phyloP scores from a whole-genome alignment of 345 rosid genomes.

The Brassica napus region DNA sequence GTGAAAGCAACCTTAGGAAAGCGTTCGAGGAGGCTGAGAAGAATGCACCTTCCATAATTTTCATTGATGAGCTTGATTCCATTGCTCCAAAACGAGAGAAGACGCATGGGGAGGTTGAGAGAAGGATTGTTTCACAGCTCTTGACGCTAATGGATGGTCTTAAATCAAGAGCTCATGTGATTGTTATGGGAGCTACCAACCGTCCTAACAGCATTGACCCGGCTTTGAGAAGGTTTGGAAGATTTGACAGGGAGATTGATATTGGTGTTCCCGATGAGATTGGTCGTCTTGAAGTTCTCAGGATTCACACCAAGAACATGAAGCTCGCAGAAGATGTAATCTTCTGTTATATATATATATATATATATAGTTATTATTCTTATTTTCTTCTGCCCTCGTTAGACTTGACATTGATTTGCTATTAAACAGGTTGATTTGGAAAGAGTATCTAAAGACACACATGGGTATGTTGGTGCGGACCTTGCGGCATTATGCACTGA shows the following conservation, averaged over 20 bases:
- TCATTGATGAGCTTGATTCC: conserved; percentile 69
- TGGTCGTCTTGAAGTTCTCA: conserved; percentile 96
- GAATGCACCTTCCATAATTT: conserved; percentile 47
- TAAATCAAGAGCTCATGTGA: conserved; percentile 82
- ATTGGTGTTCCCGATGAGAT: conserved; percentile 97
- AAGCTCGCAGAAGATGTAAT: conserved; percentile 90
- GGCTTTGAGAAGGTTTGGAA: conserved; percentile 87
- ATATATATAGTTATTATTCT: not conserved
- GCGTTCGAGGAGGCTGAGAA: conserved; percentile 71
- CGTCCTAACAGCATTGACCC: conserved; percentile 96
- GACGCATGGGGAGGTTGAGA: conserved; percentile 70
- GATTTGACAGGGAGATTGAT: conserved; percentile 39
- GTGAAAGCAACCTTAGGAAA: conserved; percentile 72
- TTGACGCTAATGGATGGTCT: conserved; percentile 93
- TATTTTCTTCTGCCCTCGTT: not conserved
- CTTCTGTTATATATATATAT: not conserved
- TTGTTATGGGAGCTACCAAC: conserved; percentile 97
- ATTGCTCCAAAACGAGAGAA: conserved; percentile 74
- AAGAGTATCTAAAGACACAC: conserved; percentile 59
- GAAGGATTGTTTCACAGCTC: conserved; percentile 65
- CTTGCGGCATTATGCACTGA: conserved; percentile 75
- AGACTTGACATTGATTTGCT: conserved; percentile 1
- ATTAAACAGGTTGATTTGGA: conserved; percentile 53
- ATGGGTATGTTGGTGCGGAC: conserved; percentile 70
- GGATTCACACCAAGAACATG: conserved; percentile 97